phyloP scores from a whole-genome alignment of 2,329 filamentous ascomycete genomes.

The Penicillium sp. region DNA sequence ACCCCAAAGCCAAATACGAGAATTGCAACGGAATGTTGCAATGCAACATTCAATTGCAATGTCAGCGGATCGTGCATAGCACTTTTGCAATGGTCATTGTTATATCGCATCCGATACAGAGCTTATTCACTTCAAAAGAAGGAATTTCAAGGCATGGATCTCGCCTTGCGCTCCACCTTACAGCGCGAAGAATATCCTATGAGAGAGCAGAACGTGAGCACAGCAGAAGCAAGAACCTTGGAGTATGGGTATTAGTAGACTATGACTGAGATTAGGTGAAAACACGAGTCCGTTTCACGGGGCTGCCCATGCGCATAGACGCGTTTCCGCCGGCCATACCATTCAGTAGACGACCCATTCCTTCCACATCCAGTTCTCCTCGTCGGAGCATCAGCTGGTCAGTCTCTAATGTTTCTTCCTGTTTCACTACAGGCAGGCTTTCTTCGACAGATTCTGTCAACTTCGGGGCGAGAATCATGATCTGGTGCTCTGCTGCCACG shows the following conservation, averaged over 20 bases:
- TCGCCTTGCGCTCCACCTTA: conserved; percentile 55
- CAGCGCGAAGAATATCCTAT: conserved; percentile 42
- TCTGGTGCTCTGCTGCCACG: conserved; percentile 41
- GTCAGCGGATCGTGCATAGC: conserved; percentile 12
- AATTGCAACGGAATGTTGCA: conserved; percentile 8
- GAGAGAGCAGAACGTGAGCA: conserved; percentile 4
- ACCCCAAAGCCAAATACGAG: conserved; percentile 14
- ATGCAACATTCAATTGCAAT: conserved; percentile 9
- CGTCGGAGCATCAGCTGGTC: conserved; percentile 44
- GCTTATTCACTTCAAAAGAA: conserved; percentile 40
- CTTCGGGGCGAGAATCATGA: conserved; percentile 38
- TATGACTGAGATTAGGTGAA: conserved; percentile 31
- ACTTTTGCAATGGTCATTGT: conserved; percentile 30
- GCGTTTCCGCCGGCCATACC: conserved; percentile 39
- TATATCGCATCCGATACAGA: conserved; percentile 55
- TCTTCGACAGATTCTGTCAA: conserved; percentile 27
- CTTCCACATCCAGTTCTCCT: conserved; percentile 48
- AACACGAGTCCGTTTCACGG: conserved; percentile 37
- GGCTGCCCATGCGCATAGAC: conserved; percentile 35
- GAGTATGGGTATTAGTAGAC: conserved; percentile 35
- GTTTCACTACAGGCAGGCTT: conserved; percentile 13
- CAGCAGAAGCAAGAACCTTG: conserved; percentile 4
- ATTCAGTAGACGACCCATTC: conserved; percentile 48
- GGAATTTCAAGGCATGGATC: conserved; percentile 51
- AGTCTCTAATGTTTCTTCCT: conserved; percentile 23